Evolutionary conservation across 768 basidiomycete species (phyloP), one percentile per base, ranked within the genome.

Genomic region (Pleurotus citrinopileatus): DNA sequence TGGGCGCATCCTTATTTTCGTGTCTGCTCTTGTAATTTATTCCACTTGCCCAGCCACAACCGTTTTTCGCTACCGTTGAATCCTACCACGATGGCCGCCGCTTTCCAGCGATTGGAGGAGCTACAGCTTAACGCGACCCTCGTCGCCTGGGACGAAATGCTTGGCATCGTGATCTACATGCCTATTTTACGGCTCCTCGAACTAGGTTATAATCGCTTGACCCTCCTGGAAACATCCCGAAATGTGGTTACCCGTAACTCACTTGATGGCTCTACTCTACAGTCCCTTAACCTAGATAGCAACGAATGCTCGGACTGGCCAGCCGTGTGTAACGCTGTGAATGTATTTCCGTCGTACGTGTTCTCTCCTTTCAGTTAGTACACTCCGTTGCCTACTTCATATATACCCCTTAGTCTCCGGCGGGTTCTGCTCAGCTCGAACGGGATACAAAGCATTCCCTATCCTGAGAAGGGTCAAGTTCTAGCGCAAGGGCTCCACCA

Each of bases 101-200:
- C 81, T 6, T 89, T 89, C 69, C 54, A 64, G 8, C 65, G 64
- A 23, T 61, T 94, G 40, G 72, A 67, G 34, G 88, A 92, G 59
- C 67, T 94, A 34, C 86, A 90, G 55, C 69, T 96, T 28, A 94
- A 88, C 64, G 78, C 70, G 37, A 92, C 90, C 2, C 73, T 88
- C 48, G 78, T 84, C 51, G 75, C 79, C 37, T 96, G 93, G 91
- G 63, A 67, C 45, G 85, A 89, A 59, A 81, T 90, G 65, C 68
- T 74, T 57, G 56, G 59, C n/a, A 66, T 83, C 44, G 76, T 75
- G 26, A 60, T 64, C 9, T 66, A 69, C 57, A 85, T 90, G 81
- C 80, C 82, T 3, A 68, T 63, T 29, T 69, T 90, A 34, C 69
- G 68, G 32, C 60, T 73, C 2, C 70, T 91, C 12, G 89, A 94